These are phyloP conservation scores for Emmonsiellopsis sp. DNA, from an alignment of 2,329 filamentous ascomycete species.

Conservation along the genomic window DNA sequence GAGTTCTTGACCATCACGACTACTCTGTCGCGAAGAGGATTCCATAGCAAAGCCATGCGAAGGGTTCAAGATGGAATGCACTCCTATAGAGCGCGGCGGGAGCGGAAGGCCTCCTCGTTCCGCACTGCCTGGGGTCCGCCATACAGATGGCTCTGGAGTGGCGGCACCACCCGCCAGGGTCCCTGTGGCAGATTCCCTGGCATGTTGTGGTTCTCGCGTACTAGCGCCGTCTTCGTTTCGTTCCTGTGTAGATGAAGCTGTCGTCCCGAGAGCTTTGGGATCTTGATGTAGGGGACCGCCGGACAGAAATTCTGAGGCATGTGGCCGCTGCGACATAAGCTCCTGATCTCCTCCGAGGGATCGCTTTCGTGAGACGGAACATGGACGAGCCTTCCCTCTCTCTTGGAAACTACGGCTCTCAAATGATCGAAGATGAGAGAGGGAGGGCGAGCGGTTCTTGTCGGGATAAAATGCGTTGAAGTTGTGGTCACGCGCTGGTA, in stretches of 20 bases:
- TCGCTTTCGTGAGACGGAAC: conserved; percentile 22
- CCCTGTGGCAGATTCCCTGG: background rate
- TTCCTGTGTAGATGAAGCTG: conserved; percentile 3
- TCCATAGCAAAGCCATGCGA: conserved; percentile 19
- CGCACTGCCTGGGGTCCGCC: background rate
- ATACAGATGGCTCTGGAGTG: background rate
- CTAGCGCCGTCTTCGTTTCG: conserved; percentile 14
- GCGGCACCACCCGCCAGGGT: background rate
- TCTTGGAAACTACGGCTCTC: conserved; percentile 25
- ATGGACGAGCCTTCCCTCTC: conserved; percentile 33
- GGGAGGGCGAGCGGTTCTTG: conserved; percentile 19
- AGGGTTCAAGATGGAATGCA: conserved; percentile 35
- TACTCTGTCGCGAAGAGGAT: conserved; percentile 9
- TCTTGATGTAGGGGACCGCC: conserved; percentile 15
- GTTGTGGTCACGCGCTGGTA: conserved; percentile 23
- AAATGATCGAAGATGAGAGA: conserved; percentile 29
- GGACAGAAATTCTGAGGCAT: conserved; percentile 21
- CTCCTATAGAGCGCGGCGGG: conserved; percentile 28
- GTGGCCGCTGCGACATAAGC: conserved; percentile 31
- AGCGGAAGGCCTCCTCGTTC: conserved; percentile 15
- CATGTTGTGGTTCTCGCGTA: background rate
- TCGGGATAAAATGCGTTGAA: conserved; percentile 19
- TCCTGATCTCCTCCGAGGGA: conserved; percentile 22
- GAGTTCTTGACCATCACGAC: conserved; percentile 20
- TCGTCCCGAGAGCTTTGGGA: conserved; percentile 1